phyloP scores from a whole-genome alignment of 2,329 filamentous ascomycete species.

The Basipetospora chlamydospora region DNA sequence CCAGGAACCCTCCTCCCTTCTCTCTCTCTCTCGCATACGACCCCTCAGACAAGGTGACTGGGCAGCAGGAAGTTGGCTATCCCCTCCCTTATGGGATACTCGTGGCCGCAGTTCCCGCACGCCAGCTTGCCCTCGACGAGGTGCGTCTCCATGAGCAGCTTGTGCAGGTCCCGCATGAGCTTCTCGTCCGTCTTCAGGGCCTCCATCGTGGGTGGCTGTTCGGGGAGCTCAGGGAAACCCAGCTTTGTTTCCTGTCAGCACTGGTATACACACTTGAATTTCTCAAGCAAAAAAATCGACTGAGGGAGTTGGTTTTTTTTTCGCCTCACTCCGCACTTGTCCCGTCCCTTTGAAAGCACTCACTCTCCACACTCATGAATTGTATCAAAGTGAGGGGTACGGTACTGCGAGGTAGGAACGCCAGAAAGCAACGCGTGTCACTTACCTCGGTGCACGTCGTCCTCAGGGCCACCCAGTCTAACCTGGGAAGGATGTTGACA shows the following conservation, averaged over 20 bases:
- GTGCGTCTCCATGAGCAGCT: conserved; percentile 74
- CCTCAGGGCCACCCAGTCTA: conserved; percentile 77
- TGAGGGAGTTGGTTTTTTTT: too few species aligned
- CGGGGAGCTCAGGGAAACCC: conserved; percentile 61
- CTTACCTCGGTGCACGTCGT: conserved; percentile 63
- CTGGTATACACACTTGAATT: too few species aligned
- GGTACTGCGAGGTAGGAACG: background rate
- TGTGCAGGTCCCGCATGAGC: conserved; percentile 64
- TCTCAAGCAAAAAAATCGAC: too few species aligned
- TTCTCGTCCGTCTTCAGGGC: conserved; percentile 52
- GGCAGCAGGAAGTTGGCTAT: conserved; percentile 94
- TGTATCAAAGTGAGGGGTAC: background rate
- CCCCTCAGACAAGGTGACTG: conserved; percentile 61
- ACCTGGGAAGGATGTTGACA: conserved; percentile 66
- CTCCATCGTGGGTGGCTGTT: conserved; percentile 45
- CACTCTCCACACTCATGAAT: too few species aligned
- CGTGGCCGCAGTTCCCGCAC: conserved; percentile 82
- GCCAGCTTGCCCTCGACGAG: conserved; percentile 79
- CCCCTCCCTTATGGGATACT: conserved; percentile 88
- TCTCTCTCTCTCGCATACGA: background rate
- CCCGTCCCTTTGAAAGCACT: too few species aligned
- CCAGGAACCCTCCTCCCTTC: background rate
- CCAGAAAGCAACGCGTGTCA: conserved; percentile 4
- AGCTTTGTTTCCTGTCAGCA: conserved; percentile 35
- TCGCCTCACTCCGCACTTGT: too few species aligned